phyloP scores from a whole-genome alignment of 495 filamentous ascomycete genomes.

The Filosporella fistucella region DNA sequence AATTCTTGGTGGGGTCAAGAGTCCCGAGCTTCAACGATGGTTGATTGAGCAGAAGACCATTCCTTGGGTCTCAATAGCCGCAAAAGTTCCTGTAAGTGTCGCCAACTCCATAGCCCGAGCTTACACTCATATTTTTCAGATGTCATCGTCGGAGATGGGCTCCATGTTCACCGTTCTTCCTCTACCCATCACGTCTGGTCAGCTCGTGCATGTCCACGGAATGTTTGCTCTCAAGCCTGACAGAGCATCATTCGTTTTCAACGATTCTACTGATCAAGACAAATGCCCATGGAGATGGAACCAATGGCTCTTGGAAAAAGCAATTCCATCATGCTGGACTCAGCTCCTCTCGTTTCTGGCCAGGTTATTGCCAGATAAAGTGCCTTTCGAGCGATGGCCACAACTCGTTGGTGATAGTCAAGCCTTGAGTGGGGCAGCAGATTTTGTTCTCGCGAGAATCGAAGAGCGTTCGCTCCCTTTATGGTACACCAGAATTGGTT shows the following conservation, averaged over 20 bases:
- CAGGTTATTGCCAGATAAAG: background rate
- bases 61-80: conserved; percentile 37
- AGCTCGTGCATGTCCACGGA: conserved; percentile 39
- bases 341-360: conserved; percentile 13
- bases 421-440: conserved; percentile 8
- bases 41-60: conserved; percentile 30
- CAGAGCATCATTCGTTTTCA: conserved; percentile 27
- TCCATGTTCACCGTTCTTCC: conserved; percentile 36
- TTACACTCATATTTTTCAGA: background rate
- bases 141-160: conserved; percentile 13
- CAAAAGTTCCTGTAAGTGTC: conserved; percentile 25
- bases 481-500: conserved; percentile 13
- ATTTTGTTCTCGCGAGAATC: conserved; percentile 11
- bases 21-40: conserved; percentile 31
- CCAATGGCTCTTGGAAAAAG: conserved; percentile 28
- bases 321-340: conserved; percentile 31
- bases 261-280: conserved; percentile 24
- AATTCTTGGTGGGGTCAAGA: conserved; percentile 18
- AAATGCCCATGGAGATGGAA: conserved; percentile 30
- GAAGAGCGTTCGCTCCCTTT: conserved; percentile 12
- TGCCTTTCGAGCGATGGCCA: conserved; percentile 13
- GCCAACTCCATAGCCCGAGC: too few relatives aligned
- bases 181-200: conserved; percentile 31
- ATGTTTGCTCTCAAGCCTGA: conserved; percentile 37
- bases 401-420: conserved; percentile 1